These are phyloP conservation scores for Pachyrhizus erosus DNA, from an alignment of 306 rosid species.

Conservation along the genomic window DNA sequence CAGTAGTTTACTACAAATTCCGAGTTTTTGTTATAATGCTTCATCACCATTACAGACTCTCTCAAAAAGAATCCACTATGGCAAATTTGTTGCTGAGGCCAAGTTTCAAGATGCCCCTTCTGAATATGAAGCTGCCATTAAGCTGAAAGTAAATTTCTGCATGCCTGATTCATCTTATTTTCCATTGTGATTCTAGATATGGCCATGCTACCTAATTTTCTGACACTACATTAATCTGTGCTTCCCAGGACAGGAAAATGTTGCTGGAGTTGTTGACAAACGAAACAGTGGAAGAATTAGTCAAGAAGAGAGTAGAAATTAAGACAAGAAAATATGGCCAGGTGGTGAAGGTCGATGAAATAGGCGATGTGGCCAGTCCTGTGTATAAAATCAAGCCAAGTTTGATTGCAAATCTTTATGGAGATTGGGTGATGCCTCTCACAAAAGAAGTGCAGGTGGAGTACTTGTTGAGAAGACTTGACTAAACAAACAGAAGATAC, in stretches of 20 bases:
- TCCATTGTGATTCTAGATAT: not conserved
- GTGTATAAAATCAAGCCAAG: slow-evolving; percentile 58
- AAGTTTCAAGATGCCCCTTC: slow-evolving; percentile 53
- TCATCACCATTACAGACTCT: slow-evolving; percentile 48
- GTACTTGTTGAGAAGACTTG: slow-evolving; percentile 59
- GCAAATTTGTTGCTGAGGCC: slow-evolving; percentile 73
- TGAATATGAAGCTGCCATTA: slow-evolving; percentile 55
- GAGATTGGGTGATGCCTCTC: slow-evolving; percentile 64
- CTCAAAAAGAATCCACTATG: slow-evolving; percentile 70
- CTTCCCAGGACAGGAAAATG: slow-evolving; percentile 50
- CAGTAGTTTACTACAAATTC: not conserved
- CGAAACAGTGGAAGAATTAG: slow-evolving; percentile 53
- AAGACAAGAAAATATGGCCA: slow-evolving; percentile 54
- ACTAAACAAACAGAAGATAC: slow-evolving; percentile 24
- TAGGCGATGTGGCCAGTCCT: slow-evolving; percentile 35
- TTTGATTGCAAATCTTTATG: slow-evolving; percentile 54
- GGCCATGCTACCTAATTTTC: slow-evolving; percentile 11
- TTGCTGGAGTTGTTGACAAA: slow-evolving; percentile 56
- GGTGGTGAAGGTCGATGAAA: slow-evolving; percentile 38
- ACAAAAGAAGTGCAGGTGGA: slow-evolving; percentile 68
- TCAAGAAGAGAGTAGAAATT: slow-evolving; percentile 58
- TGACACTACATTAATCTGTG: not conserved
- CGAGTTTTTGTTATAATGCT: slow-evolving; percentile 4
- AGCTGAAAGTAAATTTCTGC: slow-evolving; percentile 44
- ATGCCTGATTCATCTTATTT: not conserved